Base-by-base conservation (phyloP, 345 rosid genomes). In the Bruguiera sexangula region DNA sequence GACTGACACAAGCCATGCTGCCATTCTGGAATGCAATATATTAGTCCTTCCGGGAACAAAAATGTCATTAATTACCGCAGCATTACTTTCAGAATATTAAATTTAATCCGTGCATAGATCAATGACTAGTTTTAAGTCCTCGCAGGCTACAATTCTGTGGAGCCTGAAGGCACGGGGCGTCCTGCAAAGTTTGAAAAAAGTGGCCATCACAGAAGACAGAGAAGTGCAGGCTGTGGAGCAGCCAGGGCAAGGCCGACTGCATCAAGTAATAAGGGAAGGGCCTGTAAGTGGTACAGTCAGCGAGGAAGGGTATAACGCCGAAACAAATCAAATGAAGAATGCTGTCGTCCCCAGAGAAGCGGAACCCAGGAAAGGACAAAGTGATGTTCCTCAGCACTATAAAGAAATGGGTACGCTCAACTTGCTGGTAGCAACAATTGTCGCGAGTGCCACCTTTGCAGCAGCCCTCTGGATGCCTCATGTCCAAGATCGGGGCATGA, bases 391-490 rank as follows among this genome's bases (percentile, higher is more conserved):
- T 13, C 2, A 9, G 11, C 6, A 4, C 10, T 6, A 10, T 4
- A 60, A 39, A 46, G 24, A 46, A 20, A 59, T 16, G n/a, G 54
- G 62, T 31, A 63, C 8, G 16, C n/a, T 26, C 16, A 18, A 71
- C 62, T 26, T 71, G 1, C 50, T 54, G 13, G 68, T 53, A 27
- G 60, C 68, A n/a, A 36, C 67, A 10, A 63, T 55, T 9, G 22
- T 71, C 39, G 74, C 74, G 36, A 26, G 62, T 39, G 30, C 20
- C 50, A 36, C 46, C 27, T 60, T 60, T 26, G 22, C 30, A 27
- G 73, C 66, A 13, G 19, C 31, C 19, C n/a, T 46, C 48, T 37
- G 13, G 19, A 1, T 50, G 16, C 27, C 64, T n/a, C 54, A 21
- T 26, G 72, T 39, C 37, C 72, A 37, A 34, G 21, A 27, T 27